Evolutionary conservation across 192 early-diverging fungal genomes (phyloP), one percentile per base, ranked within the genome.

Genomic region (Powellomyces hirtus): DNA sequence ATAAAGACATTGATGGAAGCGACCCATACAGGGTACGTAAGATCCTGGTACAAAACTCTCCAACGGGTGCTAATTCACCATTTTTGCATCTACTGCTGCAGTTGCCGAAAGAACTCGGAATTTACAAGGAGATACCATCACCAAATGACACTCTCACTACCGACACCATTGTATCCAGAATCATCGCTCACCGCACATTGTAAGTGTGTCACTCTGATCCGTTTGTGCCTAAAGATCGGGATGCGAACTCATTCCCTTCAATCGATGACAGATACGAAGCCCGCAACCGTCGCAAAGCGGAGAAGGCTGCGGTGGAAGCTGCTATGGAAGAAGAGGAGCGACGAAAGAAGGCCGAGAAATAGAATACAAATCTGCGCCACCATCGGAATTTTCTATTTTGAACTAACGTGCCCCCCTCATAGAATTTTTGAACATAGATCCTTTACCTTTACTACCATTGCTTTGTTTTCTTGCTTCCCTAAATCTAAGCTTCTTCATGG

Each of bases 151-250:
- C 86, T 65, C 79, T 95, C 57, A 94, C 93, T 18, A 95, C 94
- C 18, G 84, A 91, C 44, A 79, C 84, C 6, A 95, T 98, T 58
- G 93, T 98, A 64, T 79, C 88, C 60, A 86, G 96, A 36, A 95
- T 98, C 71, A 89, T 98, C 58, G 89, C 84, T 29, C 89, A 94
- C 77, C 84, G 92, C 46, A 86, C 89, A 72, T 67, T 89, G 82
- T 95, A 85, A 77, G 88, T 71, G 0, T 68, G 1, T 59, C 36
- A 37, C 18, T 38, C 5, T 1, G 27, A 52, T 29, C 0, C 11
- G 40, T 42, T n/a, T n/a, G 40, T 42, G 11, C 11, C 40, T 42
- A 10, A 42, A n/a, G n/a, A 10, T 42, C 40, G n/a, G n/a, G n/a
- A n/a, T n/a, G n/a, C n/a, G n/a, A n/a, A n/a, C n/a, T n/a, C n/a